A percentile compares a stretch with the other conserved stretches of the same genome.
These are phyloP conservation scores for Polygonum maritimum DNA, from an alignment of 148 eudicot species.

Conservation along the genomic window DNA sequence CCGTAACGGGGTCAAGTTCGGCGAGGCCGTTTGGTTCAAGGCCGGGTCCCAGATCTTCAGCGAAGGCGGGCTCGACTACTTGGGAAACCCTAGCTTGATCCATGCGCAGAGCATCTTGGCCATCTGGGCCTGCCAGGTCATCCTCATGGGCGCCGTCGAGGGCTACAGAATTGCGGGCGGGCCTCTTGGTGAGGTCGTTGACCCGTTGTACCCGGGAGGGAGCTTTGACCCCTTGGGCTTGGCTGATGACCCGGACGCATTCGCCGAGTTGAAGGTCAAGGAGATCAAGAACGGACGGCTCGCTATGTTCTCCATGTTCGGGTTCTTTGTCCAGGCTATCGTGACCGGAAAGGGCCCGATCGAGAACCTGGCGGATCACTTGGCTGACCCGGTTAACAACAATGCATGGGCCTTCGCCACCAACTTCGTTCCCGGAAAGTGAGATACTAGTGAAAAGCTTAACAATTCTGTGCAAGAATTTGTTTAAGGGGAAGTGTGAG, in stretches of 20 bases:
- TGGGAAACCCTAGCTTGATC: constrained; percentile 34
- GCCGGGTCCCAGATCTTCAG: constrained; percentile 34
- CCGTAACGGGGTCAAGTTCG: constrained; percentile 37
- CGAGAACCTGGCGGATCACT: constrained; percentile 11
- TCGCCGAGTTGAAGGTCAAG: constrained; percentile 8
- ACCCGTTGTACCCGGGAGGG: constrained; percentile 4
- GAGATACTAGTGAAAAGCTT: neutral
- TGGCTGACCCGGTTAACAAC: constrained; percentile 11
- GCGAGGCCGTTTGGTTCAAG: constrained; percentile 37
- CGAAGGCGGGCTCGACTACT: constrained; percentile 34
- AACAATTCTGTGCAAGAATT: too few species aligned
- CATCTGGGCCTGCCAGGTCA: constrained; percentile 34
- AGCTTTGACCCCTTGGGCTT: neutral
- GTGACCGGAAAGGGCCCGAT: constrained; percentile 14
- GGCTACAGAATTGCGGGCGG: constrained; percentile 38
- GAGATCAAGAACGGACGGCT: constrained; percentile 9
- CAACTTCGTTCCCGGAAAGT: constrained; percentile 17
- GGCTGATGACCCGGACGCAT: constrained; percentile 13
- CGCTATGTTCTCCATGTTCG: neutral
- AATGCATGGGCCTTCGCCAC: constrained; percentile 10
- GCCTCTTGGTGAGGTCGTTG: constrained; percentile 32
- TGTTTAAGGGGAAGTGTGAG: neutral
- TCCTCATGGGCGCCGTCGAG: constrained; percentile 37
- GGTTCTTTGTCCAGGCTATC: constrained; percentile 3
- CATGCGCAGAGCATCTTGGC: constrained; percentile 35